Base-by-base conservation (phyloP, 306 rosid genomes). In the Albizia julibrissin region DNA sequence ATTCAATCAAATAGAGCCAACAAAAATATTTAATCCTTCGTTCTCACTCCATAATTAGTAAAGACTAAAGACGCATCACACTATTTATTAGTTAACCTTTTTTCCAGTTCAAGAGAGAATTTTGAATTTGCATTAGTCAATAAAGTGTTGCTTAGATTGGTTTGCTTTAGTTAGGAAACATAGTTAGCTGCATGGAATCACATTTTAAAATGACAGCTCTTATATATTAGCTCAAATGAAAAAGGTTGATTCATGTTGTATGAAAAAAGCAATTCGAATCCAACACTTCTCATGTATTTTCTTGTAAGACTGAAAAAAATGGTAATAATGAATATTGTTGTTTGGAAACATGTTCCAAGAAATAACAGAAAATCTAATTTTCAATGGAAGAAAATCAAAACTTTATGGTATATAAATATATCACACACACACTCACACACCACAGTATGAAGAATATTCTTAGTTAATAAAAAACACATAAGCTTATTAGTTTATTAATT, bases 301-400 rank as follows among this genome's bases (percentile, higher is more conserved):
- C 18, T 61, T 26, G 8, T 11, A 61, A n/a, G 27, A 22, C 31
- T 59, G 33, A 24, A 11, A 22, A 59, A 22, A 58, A n/a, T 6
- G 26, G 22, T 21, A 22, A 22, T 22, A 22, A 22, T 22, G 31
- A 10, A 12, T 4, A 27, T 64, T 64, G 42, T 29, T 31, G 40
- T 64, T 64, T 64, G 4, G 40, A 29, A 64, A 29, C 69, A 62
- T 27, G 69, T 64, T 14, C 21, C n/a, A 58, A 58, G 78, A 59
- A 42, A 33, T 50, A 84, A 81, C 79, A 22, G 52, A 16, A 86
- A 78, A 81, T 74, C 29, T 27, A 61, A 3, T 78, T 84, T 84
- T 81, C 72, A 81, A 78, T 18, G 47, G 52, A 46, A 78, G 79
- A 81, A 84, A 70, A 81, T 75, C 61, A 81, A 75, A 34, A 77